Percentiles rank a stretch among this genome's conserved stretches.
Evolutionary conservation across 306 rosid species (phyloP).

Genomic region (Mucuna pruriens): DNA sequence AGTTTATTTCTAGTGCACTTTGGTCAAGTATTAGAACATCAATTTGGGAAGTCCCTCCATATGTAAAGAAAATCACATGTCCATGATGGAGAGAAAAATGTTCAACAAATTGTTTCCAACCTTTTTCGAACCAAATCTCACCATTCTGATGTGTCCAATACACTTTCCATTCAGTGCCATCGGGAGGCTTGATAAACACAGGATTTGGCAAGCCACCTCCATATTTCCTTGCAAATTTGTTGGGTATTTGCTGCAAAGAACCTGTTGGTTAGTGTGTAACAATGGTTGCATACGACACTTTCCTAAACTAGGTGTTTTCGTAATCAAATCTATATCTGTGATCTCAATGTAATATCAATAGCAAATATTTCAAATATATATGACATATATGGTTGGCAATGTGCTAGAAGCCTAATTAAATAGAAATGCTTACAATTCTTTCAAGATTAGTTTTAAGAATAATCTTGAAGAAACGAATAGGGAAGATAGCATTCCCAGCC

Average conservation of each 20-base stretch:
- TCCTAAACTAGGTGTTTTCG: no score
- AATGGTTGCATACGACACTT: not conserved
- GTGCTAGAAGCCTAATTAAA: not conserved
- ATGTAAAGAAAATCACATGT: not conserved
- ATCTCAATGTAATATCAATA: not conserved
- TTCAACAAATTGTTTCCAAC: conserved; percentile 26
- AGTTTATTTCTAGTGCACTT: not conserved
- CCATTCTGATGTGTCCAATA: not conserved
- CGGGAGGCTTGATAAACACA: conserved; percentile 38
- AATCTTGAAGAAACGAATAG: not conserved
- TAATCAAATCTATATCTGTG: not conserved
- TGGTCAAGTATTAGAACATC: not conserved
- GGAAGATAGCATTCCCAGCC: not conserved
- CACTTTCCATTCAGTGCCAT: conserved; percentile 40
- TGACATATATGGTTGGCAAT: not conserved
- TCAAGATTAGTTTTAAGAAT: not conserved
- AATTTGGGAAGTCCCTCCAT: not conserved
- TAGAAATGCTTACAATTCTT: not conserved
- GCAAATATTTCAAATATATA: not conserved
- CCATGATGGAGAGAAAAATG: not conserved
- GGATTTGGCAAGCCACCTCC: conserved; percentile 36
- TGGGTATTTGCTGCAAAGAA: conserved; percentile 36
- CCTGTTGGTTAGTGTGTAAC: not conserved
- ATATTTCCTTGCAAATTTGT: conserved; percentile 17
- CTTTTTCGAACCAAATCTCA: conserved; percentile 21